Evolutionary conservation across 2,329 filamentous ascomycete species (phyloP), one percentile per base, ranked within the genome.

Genomic region (Fusarium equiseti): DNA sequence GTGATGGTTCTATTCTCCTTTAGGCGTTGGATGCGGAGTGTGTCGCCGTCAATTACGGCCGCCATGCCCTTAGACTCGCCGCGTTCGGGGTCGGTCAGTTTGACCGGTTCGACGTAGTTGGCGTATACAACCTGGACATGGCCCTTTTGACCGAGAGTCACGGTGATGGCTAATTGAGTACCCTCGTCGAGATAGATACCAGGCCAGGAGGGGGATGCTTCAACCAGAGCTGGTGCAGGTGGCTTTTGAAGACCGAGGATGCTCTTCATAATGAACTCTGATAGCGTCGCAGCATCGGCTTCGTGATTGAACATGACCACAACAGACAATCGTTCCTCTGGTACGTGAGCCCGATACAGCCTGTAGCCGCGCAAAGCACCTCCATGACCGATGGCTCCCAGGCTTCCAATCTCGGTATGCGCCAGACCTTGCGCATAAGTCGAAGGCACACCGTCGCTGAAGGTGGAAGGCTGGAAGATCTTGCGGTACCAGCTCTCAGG

Each of bases 301-400:
- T 70, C 67, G 7, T 70, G 67, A 3, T 70, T 70, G 32, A 70
- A 61, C 66, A 70, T 62, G 0, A 65, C 66, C 16, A 70, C 66
- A 1, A 70, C 51, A 16, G 67, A 70, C 12, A 70, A 42, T 20
- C 67, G 61, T 20, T 70, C 55, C 27, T 63, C 63, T 4, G 67
- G 67, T 1, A 58, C 66, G 12, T 70, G 67, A 13, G 68, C 46
- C 6, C 66, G 56, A 20, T 62, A 56, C 15, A 66, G 63, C 13
- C 66, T 59, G 56, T 67, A 70, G 15, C 67, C 67, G 16, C 67
- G 67, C 3, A 70, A 27, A 27, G 67, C 67, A 10, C 67, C 67
- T 1, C 67, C 67, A 3, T 70, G 67, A 1, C 66, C 67, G 4
- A 70, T 54, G 4, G 51, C 58, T 8, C 52, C 27, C 8, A 56